Conservation (phyloP, 2,329 filamentous ascomycete species). For the Coniochaeta ligniaria region DNA sequence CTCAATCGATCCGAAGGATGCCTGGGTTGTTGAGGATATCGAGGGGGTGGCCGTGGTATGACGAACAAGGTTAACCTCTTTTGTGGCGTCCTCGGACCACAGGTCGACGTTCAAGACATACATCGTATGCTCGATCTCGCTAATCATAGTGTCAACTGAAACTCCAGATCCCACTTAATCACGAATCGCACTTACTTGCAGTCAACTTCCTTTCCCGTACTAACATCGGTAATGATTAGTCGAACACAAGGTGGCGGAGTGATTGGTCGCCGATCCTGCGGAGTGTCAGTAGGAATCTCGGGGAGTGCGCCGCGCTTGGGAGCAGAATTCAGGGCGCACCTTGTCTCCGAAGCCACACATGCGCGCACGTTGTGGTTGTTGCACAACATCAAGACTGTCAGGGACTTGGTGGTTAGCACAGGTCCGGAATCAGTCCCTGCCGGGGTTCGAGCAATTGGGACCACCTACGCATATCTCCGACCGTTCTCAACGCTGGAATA, state of each 20-base stretch:
- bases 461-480: constrained; percentile 3
- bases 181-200: constrained; percentile 58
- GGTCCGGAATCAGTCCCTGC: background rate
- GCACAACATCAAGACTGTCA: constrained; percentile 66
- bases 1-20: constrained; percentile 59
- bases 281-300: background rate
- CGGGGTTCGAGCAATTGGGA: background rate
- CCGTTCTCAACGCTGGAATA: constrained; percentile 1
- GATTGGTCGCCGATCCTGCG: constrained; percentile 84
- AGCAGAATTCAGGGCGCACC: constrained; percentile 38
- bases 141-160: constrained; percentile 25
- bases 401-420: background rate
- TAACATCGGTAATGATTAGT: constrained; percentile 68
- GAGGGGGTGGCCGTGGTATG: constrained; percentile 61
- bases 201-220: constrained; percentile 74
- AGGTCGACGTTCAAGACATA: constrained; percentile 60
- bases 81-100: constrained; percentile 57
- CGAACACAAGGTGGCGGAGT: constrained; percentile 90
- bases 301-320: constrained; percentile 1
- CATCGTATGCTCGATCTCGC: constrained; percentile 49
- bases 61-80: constrained; percentile 61
- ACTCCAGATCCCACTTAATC: constrained; percentile 16
- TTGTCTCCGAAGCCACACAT: constrained; percentile 99
- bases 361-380: constrained; percentile 86
- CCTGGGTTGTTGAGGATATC: constrained; percentile 73